Evolutionary conservation across 768 basidiomycete genomes (phyloP).

Genomic region (Gelatoporia subvermispora): DNA sequence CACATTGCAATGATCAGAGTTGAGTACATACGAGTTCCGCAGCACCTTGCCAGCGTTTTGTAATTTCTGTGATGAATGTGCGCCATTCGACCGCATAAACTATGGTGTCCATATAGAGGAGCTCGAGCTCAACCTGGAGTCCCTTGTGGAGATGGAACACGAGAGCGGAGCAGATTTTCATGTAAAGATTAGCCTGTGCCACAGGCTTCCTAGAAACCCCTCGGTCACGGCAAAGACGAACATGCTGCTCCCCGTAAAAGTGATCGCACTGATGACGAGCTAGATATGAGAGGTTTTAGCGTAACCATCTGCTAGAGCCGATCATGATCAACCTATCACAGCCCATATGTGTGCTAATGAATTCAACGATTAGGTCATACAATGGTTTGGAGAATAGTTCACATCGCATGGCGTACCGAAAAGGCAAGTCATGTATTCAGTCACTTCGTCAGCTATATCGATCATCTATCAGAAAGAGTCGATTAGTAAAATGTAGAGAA

Average conservation of each 20-base stretch:
- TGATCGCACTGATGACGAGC: conserved; percentile 19
- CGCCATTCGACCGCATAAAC: conserved; percentile 20
- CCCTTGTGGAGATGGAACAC: conserved; percentile 12
- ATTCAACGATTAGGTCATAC: neutral
- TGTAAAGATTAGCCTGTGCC: neutral
- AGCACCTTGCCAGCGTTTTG: conserved; percentile 15
- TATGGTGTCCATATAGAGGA: conserved; percentile 17
- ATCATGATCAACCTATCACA: conserved; percentile 4
- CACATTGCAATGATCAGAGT: no score
- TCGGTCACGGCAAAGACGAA: conserved; percentile 18
- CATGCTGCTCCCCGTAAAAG: conserved; percentile 21
- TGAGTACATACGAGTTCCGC: conserved; percentile 5
- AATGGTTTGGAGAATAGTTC: neutral
- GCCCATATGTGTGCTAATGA: conserved; percentile 19
- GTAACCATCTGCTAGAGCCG: neutral
- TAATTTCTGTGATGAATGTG: conserved; percentile 9
- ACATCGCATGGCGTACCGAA: conserved; percentile 7
- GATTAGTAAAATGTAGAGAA: neutral
- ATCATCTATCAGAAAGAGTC: no score
- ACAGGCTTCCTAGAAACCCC: conserved; percentile 2
- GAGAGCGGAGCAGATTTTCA: conserved; percentile 2
- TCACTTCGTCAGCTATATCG: neutral
- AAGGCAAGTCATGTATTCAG: conserved; percentile 10
- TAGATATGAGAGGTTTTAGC: neutral
- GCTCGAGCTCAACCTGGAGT: conserved; percentile 9